phyloP scores from a whole-genome alignment of 805 yeast genomes.

The Kregervanrija delftensis region DNA sequence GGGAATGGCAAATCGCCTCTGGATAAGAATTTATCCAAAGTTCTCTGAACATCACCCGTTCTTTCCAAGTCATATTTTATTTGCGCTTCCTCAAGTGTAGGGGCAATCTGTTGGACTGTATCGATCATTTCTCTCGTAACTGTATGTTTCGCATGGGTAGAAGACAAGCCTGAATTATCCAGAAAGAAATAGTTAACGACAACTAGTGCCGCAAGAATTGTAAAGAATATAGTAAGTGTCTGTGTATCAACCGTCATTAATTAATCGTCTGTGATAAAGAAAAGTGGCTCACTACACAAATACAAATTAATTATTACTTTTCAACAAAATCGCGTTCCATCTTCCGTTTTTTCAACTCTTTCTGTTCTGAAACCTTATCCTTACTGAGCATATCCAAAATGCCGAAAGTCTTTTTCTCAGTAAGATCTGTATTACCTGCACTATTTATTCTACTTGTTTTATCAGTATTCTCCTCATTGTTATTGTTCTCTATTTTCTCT shows the following conservation, averaged over 20 bases:
- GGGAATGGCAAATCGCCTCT: constrained; percentile 6
- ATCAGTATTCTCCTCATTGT: constrained; percentile 25
- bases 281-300: too few species aligned
- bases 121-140: constrained; percentile 71
- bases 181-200: constrained; percentile 61
- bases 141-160: neutral
- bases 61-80: constrained; percentile 66
- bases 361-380: too few species aligned
- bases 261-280: too few species aligned
- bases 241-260: neutral
- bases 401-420: neutral
- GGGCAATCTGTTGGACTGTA: constrained; percentile 78
- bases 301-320: too few species aligned
- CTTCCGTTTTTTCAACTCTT: too few species aligned
- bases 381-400: constrained; percentile 6
- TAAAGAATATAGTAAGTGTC: constrained; percentile 41
- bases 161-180: constrained; percentile 13
- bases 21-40: constrained; percentile 51
- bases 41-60: constrained; percentile 75
- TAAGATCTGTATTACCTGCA: neutral
- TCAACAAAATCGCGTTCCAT: too few species aligned
- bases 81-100: constrained; percentile 59
- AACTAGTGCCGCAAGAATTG: constrained; percentile 47
- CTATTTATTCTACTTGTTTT: neutral
- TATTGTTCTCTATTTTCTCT: neutral